phyloP scores from a whole-genome alignment of 192 early-diverging fungal genomes.

The Coemansia sp. region DNA sequence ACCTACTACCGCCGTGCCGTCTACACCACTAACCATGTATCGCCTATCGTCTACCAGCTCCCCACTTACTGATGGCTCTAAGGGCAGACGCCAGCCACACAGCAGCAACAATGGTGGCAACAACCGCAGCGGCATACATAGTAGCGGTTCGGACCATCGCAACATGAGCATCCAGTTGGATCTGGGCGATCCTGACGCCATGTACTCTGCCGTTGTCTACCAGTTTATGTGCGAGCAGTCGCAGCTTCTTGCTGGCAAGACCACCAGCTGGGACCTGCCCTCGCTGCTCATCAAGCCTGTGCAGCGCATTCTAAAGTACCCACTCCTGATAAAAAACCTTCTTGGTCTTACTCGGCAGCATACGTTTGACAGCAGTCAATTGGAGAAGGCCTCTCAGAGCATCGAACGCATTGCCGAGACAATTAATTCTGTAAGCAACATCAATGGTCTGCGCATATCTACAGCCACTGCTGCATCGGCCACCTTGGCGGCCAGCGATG shows the following conservation, averaged over 20 bases:
- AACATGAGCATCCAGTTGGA: constrained; percentile 18
- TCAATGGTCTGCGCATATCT: constrained; percentile 37
- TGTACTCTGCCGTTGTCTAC: constrained; percentile 12
- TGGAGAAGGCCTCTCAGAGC: constrained; percentile 39
- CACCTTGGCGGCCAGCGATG: constrained; percentile 18
- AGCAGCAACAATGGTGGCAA: constrained; percentile 3
- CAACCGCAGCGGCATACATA: not conserved
- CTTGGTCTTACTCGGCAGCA: constrained; percentile 35
- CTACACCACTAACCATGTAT: constrained; percentile 28
- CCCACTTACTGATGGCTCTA: constrained; percentile 28
- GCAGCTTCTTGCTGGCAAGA: constrained; percentile 54
- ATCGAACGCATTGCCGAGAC: constrained; percentile 48
- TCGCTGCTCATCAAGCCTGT: constrained; percentile 94
- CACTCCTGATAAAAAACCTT: constrained; percentile 69
- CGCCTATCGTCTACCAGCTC: constrained; percentile 15
- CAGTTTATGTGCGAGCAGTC: constrained; percentile 36
- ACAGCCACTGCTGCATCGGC: constrained; percentile 17
- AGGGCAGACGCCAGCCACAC: constrained; percentile 45
- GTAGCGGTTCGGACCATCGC: constrained; percentile 39
- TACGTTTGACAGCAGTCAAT: constrained; percentile 32
- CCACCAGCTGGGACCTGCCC: constrained; percentile 89
- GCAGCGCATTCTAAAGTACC: constrained; percentile 96
- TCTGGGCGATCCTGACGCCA: constrained; percentile 23
- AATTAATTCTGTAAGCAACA: constrained; percentile 38
- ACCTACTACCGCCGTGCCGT: constrained; percentile 14